Base-by-base conservation (phyloP, 2,329 filamentous ascomycete genomes). In the Pestalotiopsis sp. region DNA sequence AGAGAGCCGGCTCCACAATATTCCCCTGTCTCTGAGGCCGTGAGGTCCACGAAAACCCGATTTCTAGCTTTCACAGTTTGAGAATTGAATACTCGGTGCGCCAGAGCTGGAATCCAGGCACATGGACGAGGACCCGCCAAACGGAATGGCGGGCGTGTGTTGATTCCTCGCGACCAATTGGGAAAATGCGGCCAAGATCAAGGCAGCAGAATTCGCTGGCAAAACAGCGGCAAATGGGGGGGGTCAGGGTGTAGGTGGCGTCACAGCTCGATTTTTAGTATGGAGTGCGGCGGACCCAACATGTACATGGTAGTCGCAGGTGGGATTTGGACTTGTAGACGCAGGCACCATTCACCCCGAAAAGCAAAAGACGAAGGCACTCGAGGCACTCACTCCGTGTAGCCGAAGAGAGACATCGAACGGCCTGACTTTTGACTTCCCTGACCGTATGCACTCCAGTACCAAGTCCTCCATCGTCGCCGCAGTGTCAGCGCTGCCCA, bases 301-400 rank as follows among this genome's bases (percentile, higher is more conserved):
- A 36, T 36, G 31, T 36, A 36, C 31, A 36, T 36, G 31, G 31
- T 36, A 36, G 31, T 36, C 7, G 31, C 20, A 23, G 17, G 45
- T n/a, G 20, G 45, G n/a, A 52, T 52, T 52, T n/a, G 7, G 45
- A 52, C 45, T 52, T 52, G 39, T 14, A n/a, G n/a, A 62, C 23
- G 61, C 63, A 65, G 63, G 63, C 63, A 65, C 63, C 63, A 65
- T 55, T 65, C 57, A 65, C 5, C 49, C 63, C 38, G 41, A 55
- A 65, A 64, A 49, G 41, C 61, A 64, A 49, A 20, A 23, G 14
- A 36, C 31, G 6, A 36, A 36, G 31, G 31, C 31, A 36, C 31
- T 36, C 31, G 31, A 59, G 25, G 23, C 25, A 27, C 14, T 23
- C 7, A 59, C 57, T 59, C 12, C 23, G 57, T 23, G 27, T 23